Evolutionary conservation across 1,284 basidiomycete genomes (phyloP).

Genomic region (Irpex lacteus): DNA sequence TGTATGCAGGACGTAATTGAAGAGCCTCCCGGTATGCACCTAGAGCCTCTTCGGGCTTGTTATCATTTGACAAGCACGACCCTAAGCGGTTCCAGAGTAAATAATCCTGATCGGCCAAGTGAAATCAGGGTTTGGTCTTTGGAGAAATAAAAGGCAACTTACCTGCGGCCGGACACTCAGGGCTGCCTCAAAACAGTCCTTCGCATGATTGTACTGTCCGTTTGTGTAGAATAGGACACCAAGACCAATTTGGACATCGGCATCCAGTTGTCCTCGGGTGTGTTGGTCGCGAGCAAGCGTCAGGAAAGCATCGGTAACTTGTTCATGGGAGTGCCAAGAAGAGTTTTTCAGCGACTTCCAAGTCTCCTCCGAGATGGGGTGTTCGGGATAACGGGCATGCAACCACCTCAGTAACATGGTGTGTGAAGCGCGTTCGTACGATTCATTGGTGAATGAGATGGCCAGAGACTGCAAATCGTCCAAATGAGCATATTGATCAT

Average conservation of each 20-base stretch:
- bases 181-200: slow-evolving; percentile 90
- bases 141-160: slow-evolving; percentile 14
- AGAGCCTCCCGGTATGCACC: slow-evolving; percentile 94
- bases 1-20: slow-evolving; percentile 93
- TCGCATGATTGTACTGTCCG: slow-evolving; percentile 74
- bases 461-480: slow-evolving; percentile 73
- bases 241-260: slow-evolving; percentile 92
- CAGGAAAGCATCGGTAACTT: slow-evolving; percentile 84
- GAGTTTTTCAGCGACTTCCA: slow-evolving; percentile 58
- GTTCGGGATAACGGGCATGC: slow-evolving; percentile 70
- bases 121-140: not conserved
- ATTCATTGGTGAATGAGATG: slow-evolving; percentile 97
- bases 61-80: slow-evolving; percentile 94
- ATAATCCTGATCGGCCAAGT: slow-evolving; percentile 66
- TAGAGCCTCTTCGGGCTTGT: slow-evolving; percentile 92
- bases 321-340: slow-evolving; percentile 84
- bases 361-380: slow-evolving; percentile 57
- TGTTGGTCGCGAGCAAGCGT: slow-evolving; percentile 82
- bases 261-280: slow-evolving; percentile 70
- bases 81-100: slow-evolving; percentile 96
- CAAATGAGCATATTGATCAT: slow-evolving; percentile 5
- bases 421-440: slow-evolving; percentile 86
- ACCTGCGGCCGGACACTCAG: slow-evolving; percentile 74
- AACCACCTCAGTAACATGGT: slow-evolving; percentile 90
- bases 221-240: slow-evolving; percentile 94